phyloP scores from a whole-genome alignment of 2,329 filamentous ascomycete species.

The Ophiostoma populinum region DNA sequence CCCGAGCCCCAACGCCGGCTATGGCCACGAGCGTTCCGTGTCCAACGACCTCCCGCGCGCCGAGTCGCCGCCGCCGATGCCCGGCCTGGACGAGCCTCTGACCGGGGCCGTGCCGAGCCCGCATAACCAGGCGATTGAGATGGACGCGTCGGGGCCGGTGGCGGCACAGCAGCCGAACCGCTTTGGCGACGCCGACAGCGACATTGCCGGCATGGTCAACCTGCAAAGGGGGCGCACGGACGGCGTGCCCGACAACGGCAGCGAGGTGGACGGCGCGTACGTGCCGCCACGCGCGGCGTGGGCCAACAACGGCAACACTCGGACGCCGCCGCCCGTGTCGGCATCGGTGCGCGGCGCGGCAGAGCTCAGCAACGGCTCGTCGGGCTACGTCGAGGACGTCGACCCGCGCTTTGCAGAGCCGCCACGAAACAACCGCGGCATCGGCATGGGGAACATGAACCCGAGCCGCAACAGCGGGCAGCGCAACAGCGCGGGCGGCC shows the following conservation, averaged over 20 bases:
- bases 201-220: conserved; percentile 57
- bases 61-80: conserved; percentile 46
- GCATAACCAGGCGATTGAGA: conserved; percentile 56
- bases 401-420: conserved; percentile 60
- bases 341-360: conserved; percentile 9
- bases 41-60: conserved; percentile 35
- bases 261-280: conserved; percentile 24
- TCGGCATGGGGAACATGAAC: neutral
- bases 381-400: conserved; percentile 74
- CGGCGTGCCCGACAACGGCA: conserved; percentile 17
- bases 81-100: conserved; percentile 21
- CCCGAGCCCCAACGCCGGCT: too few relatives aligned
- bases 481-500: too few relatives aligned
- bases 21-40: conserved; percentile 22
- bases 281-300: conserved; percentile 38
- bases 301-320: conserved; percentile 20
- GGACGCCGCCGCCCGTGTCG: conserved; percentile 11
- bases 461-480: conserved; percentile 16
- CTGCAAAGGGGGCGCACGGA: conserved; percentile 37
- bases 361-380: conserved; percentile 13
- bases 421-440: neutral
- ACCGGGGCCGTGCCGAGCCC: conserved; percentile 6
- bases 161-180: conserved; percentile 27
- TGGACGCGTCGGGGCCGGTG: conserved; percentile 52
- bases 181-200: conserved; percentile 47